Base-by-base conservation (phyloP, 2,329 filamentous ascomycete genomes). In the Exophiala bonariae region DNA sequence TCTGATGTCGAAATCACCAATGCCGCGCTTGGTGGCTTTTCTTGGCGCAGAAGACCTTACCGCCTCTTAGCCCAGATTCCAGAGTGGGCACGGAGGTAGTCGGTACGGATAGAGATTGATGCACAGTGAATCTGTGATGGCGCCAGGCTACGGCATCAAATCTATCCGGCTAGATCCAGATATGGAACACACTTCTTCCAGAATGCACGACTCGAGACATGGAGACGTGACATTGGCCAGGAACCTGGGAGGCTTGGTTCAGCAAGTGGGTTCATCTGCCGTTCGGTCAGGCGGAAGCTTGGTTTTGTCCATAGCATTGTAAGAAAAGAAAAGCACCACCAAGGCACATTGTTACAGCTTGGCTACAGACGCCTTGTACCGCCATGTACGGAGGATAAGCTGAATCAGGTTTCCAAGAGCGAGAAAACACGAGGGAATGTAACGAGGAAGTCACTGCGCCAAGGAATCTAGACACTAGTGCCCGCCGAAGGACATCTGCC, bases 21-120 rank as follows among this genome's bases (percentile, higher is more conserved):
- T 36, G 47, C 47, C 47, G 28, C 40, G 37, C 28, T 26, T 35
- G 34, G 47, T 45, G 41, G 46, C 34, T 41, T 22, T 22, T 16
- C 47, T 49, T 44, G 47, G 47, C 47, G 44, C 19, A 30, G 36
- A 30, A 30, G 35, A 28, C 14, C 33, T 18, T 31, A 26, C 23
- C 23, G 23, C 23, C 11, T 26, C 23, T 26, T 26, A 26, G 11
- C 23, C 23, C 23, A 11, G 23, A 26, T 6, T 26, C 23, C 23
- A 11, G 23, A 26, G 23, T 26, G 23, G 23, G 23, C 23, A 26
- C 23, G 23, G 23, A 26, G 23, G 6, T 6, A 26, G n/a, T n/a
- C n/a, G n/a, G n/a, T n/a, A n/a, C n/a, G n/a, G n/a, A n/a, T n/a
- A 6, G 23, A 26, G 23, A 26, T 26, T 26, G 23, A 26, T 26